A percentile compares a stretch with the other conserved stretches of the same genome.
These are phyloP conservation scores for Hirschfeldia incana DNA, from an alignment of 345 rosid genomes.

Conservation along the genomic window DNA sequence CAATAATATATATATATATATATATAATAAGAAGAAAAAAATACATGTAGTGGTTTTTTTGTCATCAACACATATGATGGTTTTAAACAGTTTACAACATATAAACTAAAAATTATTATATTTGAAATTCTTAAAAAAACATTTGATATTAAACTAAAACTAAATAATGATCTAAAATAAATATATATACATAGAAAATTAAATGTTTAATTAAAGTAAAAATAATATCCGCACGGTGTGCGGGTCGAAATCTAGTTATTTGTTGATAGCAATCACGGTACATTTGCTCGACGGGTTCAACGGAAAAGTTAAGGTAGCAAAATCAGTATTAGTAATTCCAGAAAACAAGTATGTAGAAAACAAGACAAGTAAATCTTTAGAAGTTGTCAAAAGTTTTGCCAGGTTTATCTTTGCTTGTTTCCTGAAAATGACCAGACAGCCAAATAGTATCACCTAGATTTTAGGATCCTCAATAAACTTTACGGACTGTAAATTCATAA, in stretches of 20 bases:
- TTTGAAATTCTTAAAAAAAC: too few species aligned
- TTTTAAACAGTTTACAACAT: too few species aligned
- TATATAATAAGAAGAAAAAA: too few species aligned
- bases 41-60: too few species aligned
- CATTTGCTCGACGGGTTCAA: background rate
- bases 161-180: too few species aligned
- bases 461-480: conserved; percentile 24
- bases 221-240: too few species aligned
- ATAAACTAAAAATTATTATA: too few species aligned
- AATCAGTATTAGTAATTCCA: background rate
- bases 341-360: background rate
- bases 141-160: too few species aligned
- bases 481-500: conserved; percentile 3
- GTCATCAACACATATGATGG: too few species aligned
- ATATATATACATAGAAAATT: too few species aligned
- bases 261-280: background rate
- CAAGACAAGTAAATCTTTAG: background rate
- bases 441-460: conserved; percentile 24
- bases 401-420: conserved; percentile 16
- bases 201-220: too few species aligned
- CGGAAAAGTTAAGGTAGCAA: background rate
- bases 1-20: too few species aligned
- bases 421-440: conserved; percentile 21
- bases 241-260: background rate
- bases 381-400: conserved; percentile 11